A percentile compares a stretch with the other conserved stretches of the same genome.
Evolutionary conservation across 73 alveolate species (phyloP).

Genomic region (Paramecium biaurelia): DNA sequence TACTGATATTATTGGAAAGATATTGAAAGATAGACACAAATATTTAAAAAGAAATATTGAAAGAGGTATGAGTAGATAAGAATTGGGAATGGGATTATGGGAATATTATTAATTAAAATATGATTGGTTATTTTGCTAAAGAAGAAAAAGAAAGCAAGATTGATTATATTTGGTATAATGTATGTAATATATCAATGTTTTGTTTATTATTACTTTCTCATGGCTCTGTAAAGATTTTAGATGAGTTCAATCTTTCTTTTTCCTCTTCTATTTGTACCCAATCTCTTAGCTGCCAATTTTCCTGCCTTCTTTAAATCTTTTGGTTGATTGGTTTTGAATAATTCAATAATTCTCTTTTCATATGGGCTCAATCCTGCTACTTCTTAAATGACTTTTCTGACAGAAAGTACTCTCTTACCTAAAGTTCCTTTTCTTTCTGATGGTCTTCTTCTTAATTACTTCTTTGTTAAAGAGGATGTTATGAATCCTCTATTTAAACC

Average conservation of each 20-base stretch:
- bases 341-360: slow-evolving; percentile 93
- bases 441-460: slow-evolving; percentile 51
- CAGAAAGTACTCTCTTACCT: slow-evolving; percentile 38
- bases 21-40: slow-evolving; percentile 84
- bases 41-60: slow-evolving; percentile 84
- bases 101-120: slow-evolving; percentile 46
- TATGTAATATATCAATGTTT: slow-evolving; percentile 17
- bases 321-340: slow-evolving; percentile 84
- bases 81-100: slow-evolving; percentile 76
- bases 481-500: slow-evolving; percentile 52
- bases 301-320: slow-evolving; percentile 91
- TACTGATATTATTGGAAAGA: slow-evolving; percentile 86
- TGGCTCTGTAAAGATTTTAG: slow-evolving; percentile 24
- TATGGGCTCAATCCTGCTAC: slow-evolving; percentile 94
- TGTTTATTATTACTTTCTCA: slow-evolving; percentile 20
- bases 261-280: slow-evolving; percentile 97
- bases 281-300: slow-evolving; percentile 87
- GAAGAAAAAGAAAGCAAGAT: slow-evolving; percentile 4
- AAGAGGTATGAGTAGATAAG: slow-evolving; percentile 89
- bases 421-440: slow-evolving; percentile 45
- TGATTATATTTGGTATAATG: slow-evolving; percentile 41
- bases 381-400: slow-evolving; percentile 84
- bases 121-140: background rate
- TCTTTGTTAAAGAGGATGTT: slow-evolving; percentile 9
- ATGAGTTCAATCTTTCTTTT: slow-evolving; percentile 76